Base-by-base conservation (phyloP, 148 eudicot genomes). In the Dysphania ambrosioides region DNA sequence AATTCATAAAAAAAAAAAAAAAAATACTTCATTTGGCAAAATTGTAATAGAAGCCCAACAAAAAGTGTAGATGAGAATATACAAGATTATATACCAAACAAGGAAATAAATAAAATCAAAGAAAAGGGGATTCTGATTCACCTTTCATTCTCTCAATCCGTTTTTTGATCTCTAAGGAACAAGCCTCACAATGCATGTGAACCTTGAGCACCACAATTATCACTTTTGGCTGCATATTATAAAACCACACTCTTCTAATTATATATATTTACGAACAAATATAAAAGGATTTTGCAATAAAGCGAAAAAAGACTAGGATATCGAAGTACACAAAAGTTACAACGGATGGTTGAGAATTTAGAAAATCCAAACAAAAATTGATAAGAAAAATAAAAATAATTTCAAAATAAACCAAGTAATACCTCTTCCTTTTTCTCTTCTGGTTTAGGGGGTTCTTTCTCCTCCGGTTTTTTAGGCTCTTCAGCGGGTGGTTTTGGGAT, bases 161-260 rank as follows among this genome's bases (percentile, higher is more conserved):
- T 74, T 86, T 88, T 79, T 86, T 92, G 80, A 95, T 90, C 71
- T 86, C 94, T 61, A 88, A 87, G 56, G 97, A 90, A 81, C 99
- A 95, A 77, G 99, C 97, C 72, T 95, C 99, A 64, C 99, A 95
- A 77, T 95, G 99, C 99, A 95, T 92, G 86, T 89, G 89, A 76
- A 90, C 97, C 76, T 85, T 80, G 66, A 95, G 83, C 60, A 92
- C 88, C 81, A 90, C 98, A 27, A 86, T 87, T 7, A 94, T 83
- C n/a, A 81, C 89, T 81, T 83, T 86, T 30, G 88, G 88, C 87
- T 84, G 86, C 78, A 78, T 27, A 72, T 32, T 71, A 79, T 59
- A 21, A 6, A 65, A 53, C 31, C 30, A 75, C 24, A 32, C 63
- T 74, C 29, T 12, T 23, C 38, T 15, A 47, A 27, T 6, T 30